phyloP scores from a whole-genome alignment of 352 stramenopile genomes.

The Phytophthora vignae region DNA sequence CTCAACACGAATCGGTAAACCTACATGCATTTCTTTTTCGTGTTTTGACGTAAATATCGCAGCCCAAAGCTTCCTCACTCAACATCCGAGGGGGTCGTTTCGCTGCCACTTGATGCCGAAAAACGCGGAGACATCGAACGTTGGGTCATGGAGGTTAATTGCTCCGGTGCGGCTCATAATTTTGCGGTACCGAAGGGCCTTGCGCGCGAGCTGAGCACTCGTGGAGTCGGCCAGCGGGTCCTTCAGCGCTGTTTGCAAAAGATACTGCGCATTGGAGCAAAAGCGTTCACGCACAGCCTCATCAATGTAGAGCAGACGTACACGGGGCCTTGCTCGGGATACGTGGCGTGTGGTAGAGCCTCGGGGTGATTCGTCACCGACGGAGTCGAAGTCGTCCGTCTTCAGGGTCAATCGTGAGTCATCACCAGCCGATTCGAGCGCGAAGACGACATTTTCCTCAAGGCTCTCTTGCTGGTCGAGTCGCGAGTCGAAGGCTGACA shows the following conservation, averaged over 20 bases:
- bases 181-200: constrained; percentile 1
- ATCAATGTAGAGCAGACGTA: neutral
- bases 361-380: too few species aligned
- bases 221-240: neutral
- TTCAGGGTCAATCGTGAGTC: neutral
- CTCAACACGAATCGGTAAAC: too few species aligned
- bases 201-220: neutral
- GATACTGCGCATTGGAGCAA: neutral
- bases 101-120: neutral
- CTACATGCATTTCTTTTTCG: too few species aligned
- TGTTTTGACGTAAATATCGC: too few species aligned
- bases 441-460: neutral
- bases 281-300: neutral
- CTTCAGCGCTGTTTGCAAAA: neutral
- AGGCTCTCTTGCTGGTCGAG: neutral
- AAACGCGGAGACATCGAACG: neutral
- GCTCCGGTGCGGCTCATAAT: neutral
- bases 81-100: neutral
- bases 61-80: too few species aligned
- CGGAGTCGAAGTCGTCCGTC: neutral
- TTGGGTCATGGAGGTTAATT: constrained; percentile 1
- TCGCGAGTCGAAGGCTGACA: neutral
- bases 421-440: too few species aligned
- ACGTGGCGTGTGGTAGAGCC: neutral
- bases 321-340: neutral